Evolutionary conservation across 2,329 filamentous ascomycete species (phyloP), one percentile per base, ranked within the genome.

Genomic region (Furcasterigmium furcatum): DNA sequence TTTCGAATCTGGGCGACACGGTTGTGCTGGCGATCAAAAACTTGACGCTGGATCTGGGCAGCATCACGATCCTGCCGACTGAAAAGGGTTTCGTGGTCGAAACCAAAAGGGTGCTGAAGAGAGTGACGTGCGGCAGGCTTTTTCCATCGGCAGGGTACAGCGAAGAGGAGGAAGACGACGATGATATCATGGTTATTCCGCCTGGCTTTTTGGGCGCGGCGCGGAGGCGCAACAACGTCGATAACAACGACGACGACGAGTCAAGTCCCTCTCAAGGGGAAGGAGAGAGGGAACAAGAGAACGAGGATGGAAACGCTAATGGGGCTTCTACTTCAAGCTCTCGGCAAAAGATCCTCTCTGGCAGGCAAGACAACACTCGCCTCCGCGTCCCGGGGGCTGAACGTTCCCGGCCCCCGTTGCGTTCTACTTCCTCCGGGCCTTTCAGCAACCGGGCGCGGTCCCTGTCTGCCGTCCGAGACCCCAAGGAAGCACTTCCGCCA

Each of bases 1-100:
- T 95, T 51, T 86, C 83, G 10, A 87, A 91, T 53, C 87, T 94
- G 48, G 88, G 87, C 20, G 87, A 95, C 57, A 96, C 91, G 0
- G 78, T 96, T 18, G 84, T 96, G 38, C 82, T 79, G 54, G 65
- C 68, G 5, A 64, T 85, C 45, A 69, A 73, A 10, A 77, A 84
- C 45, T 60, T 69, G 4, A 84, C 80, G 0, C 66, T 84, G 20
- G 65, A 68, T 24, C 56, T 85, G 0, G 81, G 79, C 46, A 79
- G 74, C 34, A 63, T 84, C 39, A 84, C 81, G 5, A 82, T 85
- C 44, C 59, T 85, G 2, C 81, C 81, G 0, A 75, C 77, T 7
- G 79, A 84, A 35, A 63, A 64, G 7, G 71, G 72, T 0, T 67
- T 81, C 29, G 63, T 57, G 24, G 64, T 62, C 7, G 73, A 76